Base-by-base conservation (phyloP, 2,329 filamentous ascomycete genomes). In the Bipolaris victoriae region DNA sequence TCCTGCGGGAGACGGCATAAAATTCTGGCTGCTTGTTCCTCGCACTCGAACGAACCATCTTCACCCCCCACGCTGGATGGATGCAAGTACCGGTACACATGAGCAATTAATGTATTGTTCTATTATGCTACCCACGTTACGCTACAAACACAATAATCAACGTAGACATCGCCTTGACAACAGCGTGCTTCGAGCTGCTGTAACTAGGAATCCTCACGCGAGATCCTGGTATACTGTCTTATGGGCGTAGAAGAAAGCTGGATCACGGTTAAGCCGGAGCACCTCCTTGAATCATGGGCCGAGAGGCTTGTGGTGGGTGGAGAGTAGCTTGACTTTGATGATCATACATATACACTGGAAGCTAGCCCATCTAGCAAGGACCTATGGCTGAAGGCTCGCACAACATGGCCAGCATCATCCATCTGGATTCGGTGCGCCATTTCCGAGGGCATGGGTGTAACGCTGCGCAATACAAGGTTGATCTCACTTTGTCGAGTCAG, bases 261-360 rank as follows among this genome's bases (percentile, higher is more conserved):
- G 90, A 91, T 91, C 90, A 89, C 91, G 89, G 96, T 95, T 97
- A 97, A 97, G 93, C 93, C 92, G 93, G 93, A 96, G 92, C 91
- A 86, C 86, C 88, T 89, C 88, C 87, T 93, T 88, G 85, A 91
- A 88, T 87, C 84, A 87, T 83, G 82, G 82, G 80, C 86, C 82
- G 90, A 96, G 80, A 96, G 90, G 86, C 82, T 77, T 77, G 79
- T 82, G 87, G 87, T 90, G 91, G 88, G 87, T 97, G 90, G 91
- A 89, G 54, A 86, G 88, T 84, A 82, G 91, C 86, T 96, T 97
- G 93, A 96, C 91, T 97, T 91, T 90, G 90, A 86, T 88, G 90
- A 85, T 89, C 90, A 82, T 79, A 95, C 90, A 94, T 85, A 63
- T 61, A 57, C 36, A 26, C 24, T 46, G 24, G 15, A 18, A 15